A percentile compares a stretch with the other conserved stretches of the same genome.
These are phyloP conservation scores for Suillus paluster DNA, from an alignment of 768 basidiomycete genomes.

Conservation along the genomic window DNA sequence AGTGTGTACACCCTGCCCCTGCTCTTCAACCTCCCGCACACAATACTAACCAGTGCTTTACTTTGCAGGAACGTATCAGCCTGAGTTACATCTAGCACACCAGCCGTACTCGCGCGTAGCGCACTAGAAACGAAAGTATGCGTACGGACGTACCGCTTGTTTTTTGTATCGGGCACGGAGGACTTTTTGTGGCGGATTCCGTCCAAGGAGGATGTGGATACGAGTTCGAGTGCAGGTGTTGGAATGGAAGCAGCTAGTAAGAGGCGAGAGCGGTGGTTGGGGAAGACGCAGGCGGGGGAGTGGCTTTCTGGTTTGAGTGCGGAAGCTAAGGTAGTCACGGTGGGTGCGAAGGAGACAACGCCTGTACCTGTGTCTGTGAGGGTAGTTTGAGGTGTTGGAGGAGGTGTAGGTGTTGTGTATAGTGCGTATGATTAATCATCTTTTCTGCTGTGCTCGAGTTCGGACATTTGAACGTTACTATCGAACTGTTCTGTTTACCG, in stretches of 20 bases:
- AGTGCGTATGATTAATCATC: neutral
- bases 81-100: conserved; percentile 31
- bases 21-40: conserved; percentile 24
- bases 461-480: too few species aligned
- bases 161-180: conserved; percentile 74
- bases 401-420: neutral
- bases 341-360: neutral
- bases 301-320: neutral
- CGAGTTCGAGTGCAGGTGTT: conserved; percentile 37
- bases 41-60: conserved; percentile 30
- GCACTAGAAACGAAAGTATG: conserved; percentile 86
- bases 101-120: conserved; percentile 51
- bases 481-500: too few species aligned
- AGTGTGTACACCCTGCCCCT: conserved; percentile 43
- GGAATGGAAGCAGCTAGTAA: conserved; percentile 14
- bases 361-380: neutral
- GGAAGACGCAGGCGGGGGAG: conserved; percentile 14
- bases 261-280: conserved; percentile 29
- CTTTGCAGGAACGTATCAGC: conserved; percentile 25
- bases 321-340: neutral
- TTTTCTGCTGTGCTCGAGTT: too few species aligned
- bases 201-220: conserved; percentile 42
- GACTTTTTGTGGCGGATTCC: conserved; percentile 60
- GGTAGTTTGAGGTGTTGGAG: neutral
- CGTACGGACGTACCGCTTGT: conserved; percentile 78